Base-by-base conservation (phyloP, 2,329 filamentous ascomycete species). In the Fusarium redolens region DNA sequence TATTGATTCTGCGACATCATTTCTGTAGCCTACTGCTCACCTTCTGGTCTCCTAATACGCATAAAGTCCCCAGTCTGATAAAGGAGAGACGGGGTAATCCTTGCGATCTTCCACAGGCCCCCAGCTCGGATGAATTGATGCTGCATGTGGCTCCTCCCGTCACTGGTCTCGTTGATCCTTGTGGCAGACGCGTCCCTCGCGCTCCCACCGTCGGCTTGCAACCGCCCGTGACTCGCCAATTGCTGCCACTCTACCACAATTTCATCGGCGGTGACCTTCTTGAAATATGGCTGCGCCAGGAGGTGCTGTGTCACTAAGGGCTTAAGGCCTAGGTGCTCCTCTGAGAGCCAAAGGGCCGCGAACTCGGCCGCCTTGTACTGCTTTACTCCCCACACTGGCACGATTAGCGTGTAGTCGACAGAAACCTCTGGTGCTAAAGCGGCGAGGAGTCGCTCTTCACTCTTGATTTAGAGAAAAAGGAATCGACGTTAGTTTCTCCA, bases 141-240 rank as follows among this genome's bases (percentile, higher is more conserved):
- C 13, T 52, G 17, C 50, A 52, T 52, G 8, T 52, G 18, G 1
- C 50, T 52, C 18, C 33, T 52, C 2, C 50, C 50, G 1, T 52
- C 50, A 5, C 50, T 37, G 0, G 50, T 52, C 50, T 52, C 50
- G 9, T 15, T 7, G 17, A 52, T 52, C 13, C 22, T 52, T 1
- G 22, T 22, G 15, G 50, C 17, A 37, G 33, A 37, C 12, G 50
- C 33, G 10, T 52, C 50, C 22, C 50, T 52, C 0, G n/a, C 50
- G 3, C 17, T 13, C 1, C 1, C 33, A 8, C 0, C 17, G 4
- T 37, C 13, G 6, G 7, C 3, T 15, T 20, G 17, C 1, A 52
- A 4, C 1, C 50, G 22, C 22, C 50, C 50, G 2, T 52, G 50
- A n/a, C 50, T 52, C 6, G 50, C 50, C 4, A 52, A 7, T n/a